A percentile compares a stretch with the other conserved stretches of the same genome.
Conservation (phyloP, 257 asterid species). For the Forsythia viridissima region DNA sequence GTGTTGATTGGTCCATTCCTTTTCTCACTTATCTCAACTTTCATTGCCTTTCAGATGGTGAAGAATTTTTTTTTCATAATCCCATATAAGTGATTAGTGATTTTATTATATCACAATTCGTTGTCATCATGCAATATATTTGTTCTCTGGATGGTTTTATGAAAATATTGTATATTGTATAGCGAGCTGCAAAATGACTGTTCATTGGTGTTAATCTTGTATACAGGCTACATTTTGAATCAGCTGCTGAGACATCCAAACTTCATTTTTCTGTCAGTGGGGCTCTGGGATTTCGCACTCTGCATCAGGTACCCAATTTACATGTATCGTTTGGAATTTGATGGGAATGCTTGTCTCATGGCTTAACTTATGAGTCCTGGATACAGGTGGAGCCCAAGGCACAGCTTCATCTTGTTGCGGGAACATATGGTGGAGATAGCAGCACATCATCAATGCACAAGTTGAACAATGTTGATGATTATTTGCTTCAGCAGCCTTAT, state of each 20-base stretch:
- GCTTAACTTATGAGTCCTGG: constrained; percentile 26
- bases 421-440: constrained; percentile 36
- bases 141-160: constrained; percentile 11
- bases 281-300: constrained; percentile 83
- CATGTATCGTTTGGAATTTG: constrained; percentile 14
- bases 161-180: constrained; percentile 4
- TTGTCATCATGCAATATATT: constrained; percentile 4
- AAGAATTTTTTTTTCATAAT: neutral
- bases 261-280: constrained; percentile 67
- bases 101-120: constrained; percentile 2
- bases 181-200: constrained; percentile 15
- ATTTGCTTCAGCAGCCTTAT: constrained; percentile 41
- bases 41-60: neutral
- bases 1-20: neutral
- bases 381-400: constrained; percentile 80
- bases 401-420: constrained; percentile 65
- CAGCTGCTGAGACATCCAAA: constrained; percentile 63
- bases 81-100: neutral
- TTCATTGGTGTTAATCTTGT: constrained; percentile 22
- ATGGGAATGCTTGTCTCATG: constrained; percentile 11
- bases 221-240: constrained; percentile 67
- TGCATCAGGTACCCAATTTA: constrained; percentile 69
- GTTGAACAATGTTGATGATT: constrained; percentile 30
- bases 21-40: neutral
- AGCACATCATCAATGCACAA: constrained; percentile 29